Evolutionary conservation across 768 basidiomycete genomes (phyloP).

Genomic region (Podaxis sp.): DNA sequence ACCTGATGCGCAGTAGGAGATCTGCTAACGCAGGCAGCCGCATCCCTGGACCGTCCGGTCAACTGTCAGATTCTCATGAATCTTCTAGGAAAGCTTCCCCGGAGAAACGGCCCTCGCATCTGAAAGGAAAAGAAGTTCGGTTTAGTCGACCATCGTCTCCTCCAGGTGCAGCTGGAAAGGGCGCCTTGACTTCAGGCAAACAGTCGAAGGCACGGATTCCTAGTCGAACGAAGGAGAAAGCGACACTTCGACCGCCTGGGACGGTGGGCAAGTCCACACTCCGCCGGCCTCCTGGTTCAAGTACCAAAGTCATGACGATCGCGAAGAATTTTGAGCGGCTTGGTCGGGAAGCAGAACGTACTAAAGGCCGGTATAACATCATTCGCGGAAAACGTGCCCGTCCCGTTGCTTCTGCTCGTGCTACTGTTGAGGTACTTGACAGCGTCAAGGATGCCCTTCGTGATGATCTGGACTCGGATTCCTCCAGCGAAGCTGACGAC

Average conservation of each 20-base stretch:
- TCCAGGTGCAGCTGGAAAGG: constrained; percentile 20
- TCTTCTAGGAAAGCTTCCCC: constrained; percentile 71
- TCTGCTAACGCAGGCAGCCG: constrained; percentile 41
- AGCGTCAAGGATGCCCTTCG: constrained; percentile 89
- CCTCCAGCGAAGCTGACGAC: constrained; percentile 56
- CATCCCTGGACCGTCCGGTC: constrained; percentile 51
- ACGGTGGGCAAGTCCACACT: constrained; percentile 46
- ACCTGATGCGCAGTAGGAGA: constrained; percentile 56
- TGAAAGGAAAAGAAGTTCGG: constrained; percentile 37
- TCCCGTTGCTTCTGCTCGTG: constrained; percentile 85
- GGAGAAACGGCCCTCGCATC: constrained; percentile 54
- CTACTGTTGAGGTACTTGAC: constrained; percentile 84
- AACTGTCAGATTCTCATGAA: constrained; percentile 52
- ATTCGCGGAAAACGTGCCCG: constrained; percentile 85
- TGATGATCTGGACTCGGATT: constrained; percentile 66
- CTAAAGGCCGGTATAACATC: constrained; percentile 78
- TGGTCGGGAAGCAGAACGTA: constrained; percentile 67
- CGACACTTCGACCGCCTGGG: constrained; percentile 41
- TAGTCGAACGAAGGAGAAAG: constrained; percentile 39
- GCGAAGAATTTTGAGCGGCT: constrained; percentile 90
- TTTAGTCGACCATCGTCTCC: constrained; percentile 48
- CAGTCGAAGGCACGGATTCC: constrained; percentile 36
- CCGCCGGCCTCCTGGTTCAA: constrained; percentile 49
- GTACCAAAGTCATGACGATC: constrained; percentile 81
- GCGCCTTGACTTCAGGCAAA: constrained; percentile 22